Conservation (phyloP, 78 protist species). For the Capsaspora owczarzaki region DNA sequence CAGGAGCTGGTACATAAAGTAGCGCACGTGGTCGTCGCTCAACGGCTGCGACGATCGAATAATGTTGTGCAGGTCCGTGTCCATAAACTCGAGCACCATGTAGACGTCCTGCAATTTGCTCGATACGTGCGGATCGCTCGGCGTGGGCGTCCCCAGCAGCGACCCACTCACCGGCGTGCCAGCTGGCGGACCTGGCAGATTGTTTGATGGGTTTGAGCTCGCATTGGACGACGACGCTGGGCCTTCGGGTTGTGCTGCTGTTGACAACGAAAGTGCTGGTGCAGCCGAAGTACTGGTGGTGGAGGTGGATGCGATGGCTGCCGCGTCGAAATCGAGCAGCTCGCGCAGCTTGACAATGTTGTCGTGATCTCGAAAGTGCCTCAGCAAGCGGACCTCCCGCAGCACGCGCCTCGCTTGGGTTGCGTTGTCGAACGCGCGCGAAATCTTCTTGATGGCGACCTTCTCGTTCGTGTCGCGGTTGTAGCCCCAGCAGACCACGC, state of each 20-base stretch:
- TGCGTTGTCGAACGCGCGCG: constrained; percentile 67
- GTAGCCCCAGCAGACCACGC: constrained; percentile 26
- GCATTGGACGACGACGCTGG: too few species aligned
- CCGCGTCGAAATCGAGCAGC: too few species aligned
- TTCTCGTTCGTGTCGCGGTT: background rate
- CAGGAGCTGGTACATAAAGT: constrained; percentile 61
- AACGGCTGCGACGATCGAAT: constrained; percentile 78
- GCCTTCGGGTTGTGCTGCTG: too few species aligned
- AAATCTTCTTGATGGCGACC: constrained; percentile 89
- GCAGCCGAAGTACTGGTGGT: too few species aligned
- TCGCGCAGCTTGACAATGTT: background rate
- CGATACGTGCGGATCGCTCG: background rate
- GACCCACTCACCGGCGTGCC: too few species aligned
- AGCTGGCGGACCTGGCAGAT: too few species aligned
- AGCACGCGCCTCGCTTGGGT: constrained; percentile 79
- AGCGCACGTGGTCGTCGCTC: constrained; percentile 77
- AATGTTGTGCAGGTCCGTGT: constrained; percentile 86
- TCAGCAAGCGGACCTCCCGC: constrained; percentile 81
- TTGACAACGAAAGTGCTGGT: too few species aligned
- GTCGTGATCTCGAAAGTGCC: constrained; percentile 26
- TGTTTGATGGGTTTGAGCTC: too few species aligned
- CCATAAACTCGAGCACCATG: constrained; percentile 80
- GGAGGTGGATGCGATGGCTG: background rate
- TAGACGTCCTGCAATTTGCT: constrained; percentile 49
- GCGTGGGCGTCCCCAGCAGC: background rate